Base-by-base conservation (phyloP, 768 basidiomycete genomes). In the Phlegmacium glaucopus region DNA sequence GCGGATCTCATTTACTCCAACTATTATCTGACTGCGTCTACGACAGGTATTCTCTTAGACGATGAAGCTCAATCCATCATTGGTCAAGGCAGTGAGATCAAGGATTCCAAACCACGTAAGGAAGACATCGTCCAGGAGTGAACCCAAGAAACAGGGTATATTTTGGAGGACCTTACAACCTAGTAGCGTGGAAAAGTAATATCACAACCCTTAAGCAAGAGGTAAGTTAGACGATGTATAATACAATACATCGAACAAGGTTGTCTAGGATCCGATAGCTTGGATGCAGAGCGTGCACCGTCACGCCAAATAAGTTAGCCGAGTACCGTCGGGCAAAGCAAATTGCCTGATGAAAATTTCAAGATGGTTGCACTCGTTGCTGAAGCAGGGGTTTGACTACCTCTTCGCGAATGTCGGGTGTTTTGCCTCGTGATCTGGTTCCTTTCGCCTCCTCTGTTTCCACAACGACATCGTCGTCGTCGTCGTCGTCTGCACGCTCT, bases 71-170 rank as follows among this genome's bases (percentile, higher is more conserved):
- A 88, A 67, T 80, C 81, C 9, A 74, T 95, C 54, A 81, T 94
- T 36, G 86, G 90, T 26, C 88, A 91, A 63, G 86, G 91, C 26
- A 79, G 75, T 45, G 91, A 94, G 66, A 75, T 94, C 50, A 86
- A 86, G 66, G 81, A 86, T 57, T 76, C 78, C 17, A 79, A 74
- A 61, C 91, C 93, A n/a, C 81, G 91, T 63, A 94, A 95, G 70
- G 95, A 96, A 72, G 94, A 98, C 63, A 95, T 97, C 56, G 83
- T 96, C 34, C 84, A 89, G 62, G 88, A 90, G 60, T 76, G 68
- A 61, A 63, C 49, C 49, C 32, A 34, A 11, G 10, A 34, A n/a
- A 34, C 6, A 34, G 3, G 32, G 11, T 34, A 34, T 34, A 34
- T 11, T 34, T 34, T n/a, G n/a, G 32, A 22, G 22, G 22, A 22